These are phyloP conservation scores for Podospora comata DNA, from an alignment of 495 filamentous ascomycete genomes.

Conservation along the genomic window DNA sequence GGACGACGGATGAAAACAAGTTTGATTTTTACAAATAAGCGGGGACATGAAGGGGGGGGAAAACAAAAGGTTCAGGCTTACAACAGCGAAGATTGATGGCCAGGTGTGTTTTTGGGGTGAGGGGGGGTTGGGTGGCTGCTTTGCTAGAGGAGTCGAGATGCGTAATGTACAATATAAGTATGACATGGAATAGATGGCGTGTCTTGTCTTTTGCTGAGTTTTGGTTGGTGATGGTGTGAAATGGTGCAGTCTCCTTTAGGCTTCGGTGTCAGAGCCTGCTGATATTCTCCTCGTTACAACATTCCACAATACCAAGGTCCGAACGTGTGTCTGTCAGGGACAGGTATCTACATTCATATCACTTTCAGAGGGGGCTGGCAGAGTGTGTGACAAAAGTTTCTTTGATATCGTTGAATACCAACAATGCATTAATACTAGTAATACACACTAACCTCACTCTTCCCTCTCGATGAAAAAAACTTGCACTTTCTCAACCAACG, in stretches of 20 bases:
- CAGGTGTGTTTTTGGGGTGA: background rate
- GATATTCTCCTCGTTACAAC: no score
- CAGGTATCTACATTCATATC: no score
- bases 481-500: no score
- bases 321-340: no score
- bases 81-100: background rate
- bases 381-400: no score
- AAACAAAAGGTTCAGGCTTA: background rate
- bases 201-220: background rate
- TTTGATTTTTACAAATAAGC: slow-evolving; percentile 66
- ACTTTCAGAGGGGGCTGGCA: no score
- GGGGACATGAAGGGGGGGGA: background rate
- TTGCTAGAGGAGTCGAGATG: background rate
- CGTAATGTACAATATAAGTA: background rate
- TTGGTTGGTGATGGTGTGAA: background rate
- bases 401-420: background rate
- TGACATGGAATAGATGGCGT: background rate
- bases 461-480: background rate
- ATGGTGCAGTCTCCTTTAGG: background rate
- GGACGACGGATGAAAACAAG: slow-evolving; percentile 72
- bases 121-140: background rate
- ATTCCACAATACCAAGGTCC: no score
- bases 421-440: background rate
- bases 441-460: background rate
- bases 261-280: no score